phyloP scores from a whole-genome alignment of 2,329 filamentous ascomycete genomes.

The Colletotrichum sp. region DNA sequence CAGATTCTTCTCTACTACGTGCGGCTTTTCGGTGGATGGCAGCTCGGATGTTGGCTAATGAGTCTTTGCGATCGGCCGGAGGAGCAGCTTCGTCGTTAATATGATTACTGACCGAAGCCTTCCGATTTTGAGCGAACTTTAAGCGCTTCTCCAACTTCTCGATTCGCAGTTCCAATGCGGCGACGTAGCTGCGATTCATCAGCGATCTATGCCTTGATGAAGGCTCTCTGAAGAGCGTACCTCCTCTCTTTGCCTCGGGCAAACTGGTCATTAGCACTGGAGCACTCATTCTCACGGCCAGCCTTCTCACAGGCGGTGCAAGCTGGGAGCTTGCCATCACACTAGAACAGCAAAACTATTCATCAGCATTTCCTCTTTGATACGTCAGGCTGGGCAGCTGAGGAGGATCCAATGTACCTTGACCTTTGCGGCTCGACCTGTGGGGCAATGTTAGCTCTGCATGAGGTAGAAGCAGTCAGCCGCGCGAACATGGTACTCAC shows the following conservation, averaged over 20 bases:
- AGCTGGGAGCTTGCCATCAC: conserved; percentile 92
- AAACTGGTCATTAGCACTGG: conserved; percentile 94
- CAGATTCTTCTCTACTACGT: conserved; percentile 75
- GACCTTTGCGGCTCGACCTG: conserved; percentile 87
- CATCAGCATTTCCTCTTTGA: not conserved
- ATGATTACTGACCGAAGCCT: conserved; percentile 71
- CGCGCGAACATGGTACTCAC: conserved; percentile 42
- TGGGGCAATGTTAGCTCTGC: conserved; percentile 16
- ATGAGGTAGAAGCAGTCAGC: conserved; percentile 18
- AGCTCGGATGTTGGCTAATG: conserved; percentile 64
- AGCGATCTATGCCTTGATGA: conserved; percentile 17
- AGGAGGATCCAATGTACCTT: conserved; percentile 58
- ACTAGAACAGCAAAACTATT: conserved; percentile 50
- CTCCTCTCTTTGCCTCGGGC: conserved; percentile 94
- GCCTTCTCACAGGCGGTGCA: conserved; percentile 96
- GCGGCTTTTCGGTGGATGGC: conserved; percentile 70
- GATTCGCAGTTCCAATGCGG: conserved; percentile 88
- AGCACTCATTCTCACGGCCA: conserved; percentile 85
- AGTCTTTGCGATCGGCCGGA: conserved; percentile 60
- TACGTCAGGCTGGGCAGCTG: not conserved
- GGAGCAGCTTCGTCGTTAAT: conserved; percentile 54
- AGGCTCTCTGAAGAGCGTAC: conserved; percentile 39
- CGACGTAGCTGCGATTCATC: conserved; percentile 73
- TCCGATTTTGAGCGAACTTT: conserved; percentile 71
- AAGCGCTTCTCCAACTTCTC: conserved; percentile 86